A percentile compares a stretch with the other conserved stretches of the same genome.
Conservation (phyloP, 768 basidiomycete genomes). For the Boletus insuetus region DNA sequence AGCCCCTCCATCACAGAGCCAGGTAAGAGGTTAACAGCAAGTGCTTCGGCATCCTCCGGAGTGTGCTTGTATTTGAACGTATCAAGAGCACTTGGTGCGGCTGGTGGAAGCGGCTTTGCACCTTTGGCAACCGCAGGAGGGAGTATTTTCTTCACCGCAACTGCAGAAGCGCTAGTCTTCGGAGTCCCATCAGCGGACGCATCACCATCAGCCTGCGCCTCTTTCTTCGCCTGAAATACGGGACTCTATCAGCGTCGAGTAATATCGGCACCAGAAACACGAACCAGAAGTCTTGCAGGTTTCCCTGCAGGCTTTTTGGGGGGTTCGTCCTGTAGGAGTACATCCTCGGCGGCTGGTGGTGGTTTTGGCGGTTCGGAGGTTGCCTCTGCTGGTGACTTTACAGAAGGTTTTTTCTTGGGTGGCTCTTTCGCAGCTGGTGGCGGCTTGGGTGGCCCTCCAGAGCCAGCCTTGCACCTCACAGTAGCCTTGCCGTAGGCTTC, state of each 20-base stretch:
- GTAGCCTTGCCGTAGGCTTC: slow-evolving; percentile 90
- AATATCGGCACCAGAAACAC: not conserved
- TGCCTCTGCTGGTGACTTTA: slow-evolving; percentile 28
- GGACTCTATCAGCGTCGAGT: slow-evolving; percentile 1
- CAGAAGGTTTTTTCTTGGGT: slow-evolving; percentile 35
- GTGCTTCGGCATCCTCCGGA: slow-evolving; percentile 86
- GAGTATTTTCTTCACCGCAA: slow-evolving; percentile 44
- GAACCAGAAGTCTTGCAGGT: slow-evolving; percentile 45
- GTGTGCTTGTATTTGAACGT: slow-evolving; percentile 89
- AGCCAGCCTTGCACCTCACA: slow-evolving; percentile 82
- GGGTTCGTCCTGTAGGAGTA: slow-evolving; percentile 29
- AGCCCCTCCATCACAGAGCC: slow-evolving; percentile 65
- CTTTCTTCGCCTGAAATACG: slow-evolving; percentile 51
- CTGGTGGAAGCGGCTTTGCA: slow-evolving; percentile 47
- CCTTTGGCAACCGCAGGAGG: slow-evolving; percentile 40
- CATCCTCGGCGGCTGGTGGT: slow-evolving; percentile 12
- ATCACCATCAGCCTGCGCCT: slow-evolving; percentile 33
- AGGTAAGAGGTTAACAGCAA: slow-evolving; percentile 74
- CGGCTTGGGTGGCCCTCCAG: slow-evolving; percentile 46
- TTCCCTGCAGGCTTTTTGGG: slow-evolving; percentile 50
- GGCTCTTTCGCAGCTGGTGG: slow-evolving; percentile 32
- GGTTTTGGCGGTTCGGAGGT: slow-evolving; percentile 18
- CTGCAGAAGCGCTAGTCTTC: slow-evolving; percentile 27
- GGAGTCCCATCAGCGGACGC: slow-evolving; percentile 11
- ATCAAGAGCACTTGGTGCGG: slow-evolving; percentile 61